Conservation (phyloP, 768 basidiomycete species). For the Leccinum barrowsii region DNA sequence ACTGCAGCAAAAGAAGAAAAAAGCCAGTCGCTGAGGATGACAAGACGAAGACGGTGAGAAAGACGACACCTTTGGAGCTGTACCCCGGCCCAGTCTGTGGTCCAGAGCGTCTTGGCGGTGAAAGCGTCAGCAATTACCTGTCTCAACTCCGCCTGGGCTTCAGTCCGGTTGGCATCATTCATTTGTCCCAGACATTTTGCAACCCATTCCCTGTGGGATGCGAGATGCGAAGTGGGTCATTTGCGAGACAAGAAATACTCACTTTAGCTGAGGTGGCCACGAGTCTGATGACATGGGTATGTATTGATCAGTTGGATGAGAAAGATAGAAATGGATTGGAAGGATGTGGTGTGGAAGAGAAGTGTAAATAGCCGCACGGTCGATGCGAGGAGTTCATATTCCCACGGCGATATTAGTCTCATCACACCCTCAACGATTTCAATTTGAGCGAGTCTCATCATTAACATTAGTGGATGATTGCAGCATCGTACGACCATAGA, state of each 20-base stretch:
- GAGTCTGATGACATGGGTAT: slow-evolving; percentile 66
- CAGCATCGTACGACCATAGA: slow-evolving; percentile 24
- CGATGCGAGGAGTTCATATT: slow-evolving; percentile 4
- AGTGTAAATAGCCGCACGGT: slow-evolving; percentile 8
- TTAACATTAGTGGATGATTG: slow-evolving; percentile 26
- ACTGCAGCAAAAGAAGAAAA: slow-evolving; percentile 33
- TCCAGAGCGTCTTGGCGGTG: slow-evolving; percentile 77
- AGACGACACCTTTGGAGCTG: slow-evolving; percentile 74
- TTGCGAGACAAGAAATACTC: slow-evolving; percentile 16
- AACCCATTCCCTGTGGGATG: slow-evolving; percentile 80
- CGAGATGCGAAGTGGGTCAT: slow-evolving; percentile 12
- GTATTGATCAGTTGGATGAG: slow-evolving; percentile 3
- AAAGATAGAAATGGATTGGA: neutral
- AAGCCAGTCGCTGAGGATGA: slow-evolving; percentile 20
- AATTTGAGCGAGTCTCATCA: slow-evolving; percentile 17
- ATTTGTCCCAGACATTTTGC: slow-evolving; percentile 90
- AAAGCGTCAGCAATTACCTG: slow-evolving; percentile 95
- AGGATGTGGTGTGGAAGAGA: neutral
- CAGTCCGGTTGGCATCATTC: slow-evolving; percentile 79
- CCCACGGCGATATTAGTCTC: slow-evolving; percentile 14
- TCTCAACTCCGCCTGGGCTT: slow-evolving; percentile 93
- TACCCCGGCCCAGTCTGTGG: slow-evolving; percentile 90
- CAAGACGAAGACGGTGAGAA: neutral
- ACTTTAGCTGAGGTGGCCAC: slow-evolving; percentile 83
- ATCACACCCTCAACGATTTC: neutral